Percentiles rank a stretch among this genome's conserved stretches.
Conservation (phyloP, 2,329 filamentous ascomycete genomes). For the Bipolaris bicolor region DNA sequence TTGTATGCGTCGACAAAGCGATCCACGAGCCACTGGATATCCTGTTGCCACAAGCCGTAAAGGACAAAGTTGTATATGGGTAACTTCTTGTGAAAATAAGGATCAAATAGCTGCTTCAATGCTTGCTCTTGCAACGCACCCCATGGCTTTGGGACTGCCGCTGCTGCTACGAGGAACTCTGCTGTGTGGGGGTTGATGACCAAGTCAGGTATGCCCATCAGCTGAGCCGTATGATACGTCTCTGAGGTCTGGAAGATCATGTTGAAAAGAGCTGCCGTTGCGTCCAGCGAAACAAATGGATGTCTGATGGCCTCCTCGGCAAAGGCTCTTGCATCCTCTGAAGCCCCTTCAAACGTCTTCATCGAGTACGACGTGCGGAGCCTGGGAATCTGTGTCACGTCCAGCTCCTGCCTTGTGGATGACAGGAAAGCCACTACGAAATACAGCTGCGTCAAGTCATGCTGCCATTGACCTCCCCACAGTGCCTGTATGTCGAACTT, state of each 20-base stretch:
- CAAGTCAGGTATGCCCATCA: slow-evolving; percentile 64
- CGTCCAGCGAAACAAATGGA: slow-evolving; percentile 86
- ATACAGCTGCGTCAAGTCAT: slow-evolving; percentile 87
- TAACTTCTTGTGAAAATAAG: slow-evolving; percentile 80
- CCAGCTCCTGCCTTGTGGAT: slow-evolving; percentile 74
- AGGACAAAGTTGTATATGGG: slow-evolving; percentile 86
- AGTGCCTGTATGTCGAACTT: slow-evolving; percentile 83
- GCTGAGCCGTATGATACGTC: slow-evolving; percentile 62
- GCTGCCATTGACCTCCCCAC: slow-evolving; percentile 88
- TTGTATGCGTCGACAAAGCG: slow-evolving; percentile 80
- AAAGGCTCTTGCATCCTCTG: slow-evolving; percentile 64
- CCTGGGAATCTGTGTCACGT: slow-evolving; percentile 83
- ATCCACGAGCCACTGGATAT: slow-evolving; percentile 83
- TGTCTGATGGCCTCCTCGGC: slow-evolving; percentile 76
- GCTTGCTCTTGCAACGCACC: slow-evolving; percentile 75
- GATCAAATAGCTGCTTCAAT: slow-evolving; percentile 77
- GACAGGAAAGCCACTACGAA: slow-evolving; percentile 89
- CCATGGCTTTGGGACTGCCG: slow-evolving; percentile 79
- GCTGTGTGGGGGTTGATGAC: slow-evolving; percentile 74
- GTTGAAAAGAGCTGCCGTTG: slow-evolving; percentile 71
- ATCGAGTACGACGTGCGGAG: slow-evolving; percentile 77
- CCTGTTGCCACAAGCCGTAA: slow-evolving; percentile 88
- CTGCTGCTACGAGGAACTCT: slow-evolving; percentile 78
- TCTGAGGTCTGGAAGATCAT: slow-evolving; percentile 65
- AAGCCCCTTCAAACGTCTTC: slow-evolving; percentile 66